A percentile compares a stretch with the other conserved stretches of the same genome.
Evolutionary conservation across 352 stramenopile genomes (phyloP).

Genomic region (Phytophthora palmivora): DNA sequence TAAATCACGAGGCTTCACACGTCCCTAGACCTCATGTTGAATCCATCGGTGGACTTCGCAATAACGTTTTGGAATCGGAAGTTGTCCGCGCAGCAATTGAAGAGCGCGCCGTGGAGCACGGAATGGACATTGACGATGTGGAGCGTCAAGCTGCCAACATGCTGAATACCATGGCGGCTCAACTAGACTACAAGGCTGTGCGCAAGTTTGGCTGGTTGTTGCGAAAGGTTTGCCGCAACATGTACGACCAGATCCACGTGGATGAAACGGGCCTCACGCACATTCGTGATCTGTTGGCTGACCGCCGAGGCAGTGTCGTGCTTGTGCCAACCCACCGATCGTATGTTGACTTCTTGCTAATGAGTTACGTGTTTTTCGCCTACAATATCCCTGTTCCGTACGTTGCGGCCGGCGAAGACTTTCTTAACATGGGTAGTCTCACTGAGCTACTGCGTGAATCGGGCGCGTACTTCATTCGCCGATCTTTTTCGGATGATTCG

Average conservation of each 20-base stretch:
- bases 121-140: slow-evolving; percentile 51
- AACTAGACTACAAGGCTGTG: slow-evolving; percentile 79
- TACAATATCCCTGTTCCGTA: slow-evolving; percentile 90
- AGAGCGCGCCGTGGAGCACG: slow-evolving; percentile 36
- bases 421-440: slow-evolving; percentile 74
- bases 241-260: slow-evolving; percentile 91
- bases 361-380: slow-evolving; percentile 90
- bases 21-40: slow-evolving; percentile 77
- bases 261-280: slow-evolving; percentile 77
- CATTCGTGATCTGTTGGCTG: slow-evolving; percentile 70
- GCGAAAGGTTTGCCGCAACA: slow-evolving; percentile 81
- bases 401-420: slow-evolving; percentile 83
- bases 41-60: slow-evolving; percentile 65
- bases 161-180: slow-evolving; percentile 77
- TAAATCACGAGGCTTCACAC: slow-evolving; percentile 88
- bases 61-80: slow-evolving; percentile 73
- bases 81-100: slow-evolving; percentile 66
- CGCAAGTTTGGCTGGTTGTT: slow-evolving; percentile 83
- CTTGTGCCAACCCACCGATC: slow-evolving; percentile 88
- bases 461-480: slow-evolving; percentile 83
- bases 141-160: slow-evolving; percentile 68
- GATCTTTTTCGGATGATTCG: slow-evolving; percentile 70
- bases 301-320: slow-evolving; percentile 65
- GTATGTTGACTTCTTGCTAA: slow-evolving; percentile 87
- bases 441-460: slow-evolving; percentile 73